Base-by-base conservation (phyloP, 768 basidiomycete genomes). In the Pulveroboletus sp. region DNA sequence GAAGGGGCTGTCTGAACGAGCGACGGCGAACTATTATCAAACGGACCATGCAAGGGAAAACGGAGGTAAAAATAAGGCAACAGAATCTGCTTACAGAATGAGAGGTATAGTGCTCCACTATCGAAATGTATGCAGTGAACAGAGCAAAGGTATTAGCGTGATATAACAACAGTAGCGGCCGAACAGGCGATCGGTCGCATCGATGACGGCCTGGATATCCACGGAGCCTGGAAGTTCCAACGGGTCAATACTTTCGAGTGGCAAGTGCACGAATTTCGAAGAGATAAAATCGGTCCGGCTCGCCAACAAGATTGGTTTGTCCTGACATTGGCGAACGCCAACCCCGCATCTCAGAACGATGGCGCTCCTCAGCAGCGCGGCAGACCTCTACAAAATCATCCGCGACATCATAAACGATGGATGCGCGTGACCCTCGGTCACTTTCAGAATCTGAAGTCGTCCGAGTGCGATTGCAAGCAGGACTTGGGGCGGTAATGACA, bases 261-360 rank as follows among this genome's bases (percentile, higher is more conserved):
- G 89, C 89, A 49, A 93, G 78, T 24, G 85, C 86, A 55, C 89
- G 82, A 53, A 93, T 91, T 68, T 92, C 89, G 67, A 80, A 86
- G 32, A 93, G 73, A 59, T 80, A 76, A 35, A 79, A 77, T 50
- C 84, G 80, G 61, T 85, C 83, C 31, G 78, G 72, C 47, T 77
- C 74, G 24, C 58, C 59, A 50, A 53, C 63, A 17, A 63, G 31
- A 43, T 49, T 31, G 7, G 42, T 43, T 27, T 65, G 63, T 46
- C 51, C 63, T 53, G 58, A 61, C 46, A 47, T 31, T 40, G 57
- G 62, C 31, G 57, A 57, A 27, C 67, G 67, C 93, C 92, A 95
- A 5, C 88, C 88, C 56, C 82, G 86, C 78, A 93, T 87, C 70
- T 96, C 93, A 21, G 67, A 69, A 43, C 80, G 80, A 71, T 96